Evolutionary conservation across 2,329 filamentous ascomycete species (phyloP), one percentile per base, ranked within the genome.

Genomic region (Colletotrichum sp.): DNA sequence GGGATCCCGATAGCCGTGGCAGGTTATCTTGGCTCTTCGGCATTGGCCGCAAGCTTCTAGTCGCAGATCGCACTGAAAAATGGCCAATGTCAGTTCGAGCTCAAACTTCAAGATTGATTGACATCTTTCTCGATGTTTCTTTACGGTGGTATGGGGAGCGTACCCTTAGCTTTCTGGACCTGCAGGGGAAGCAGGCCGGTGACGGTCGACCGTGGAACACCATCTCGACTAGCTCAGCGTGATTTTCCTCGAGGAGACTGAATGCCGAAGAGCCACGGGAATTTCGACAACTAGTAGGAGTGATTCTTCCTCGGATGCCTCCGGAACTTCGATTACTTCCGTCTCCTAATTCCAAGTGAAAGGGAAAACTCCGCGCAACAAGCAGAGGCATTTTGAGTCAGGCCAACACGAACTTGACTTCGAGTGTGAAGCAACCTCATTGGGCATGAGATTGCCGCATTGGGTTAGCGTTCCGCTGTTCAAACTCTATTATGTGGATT

Each of bases 1-100:
- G 8, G 78, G 76, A 12, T 81, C 77, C 6, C 79, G 80, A 44
- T 81, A 81, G 24, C 81, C 81, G 39, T 76, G 76, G n/a, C 80
- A 82, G 12, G 62, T 12, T n/a, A 82, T 68, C 10, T 59, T 69
- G 7, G 80, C 80, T 18, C 81, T 76, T 5, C 67, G 34, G 60
- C 81, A 82, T 64, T 81, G 80, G 21, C 80, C 80, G 34, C 80
- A 81, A 39, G 76, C 71, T 55, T 66, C 65, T 5, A 32, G 55
- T 24, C 70, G 70, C 1, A 81, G 73, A 67, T 81, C 80, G 18
- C 80, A 81, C 80, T 81, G 63, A 24, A 39, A 21, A 21, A 5
- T 24, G 2, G 12, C 13, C 8, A 21, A 8, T 16, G 34, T 30
- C 16, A 52, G 74, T 9, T 12, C 13, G 62, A 34, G 18, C 12